phyloP scores from a whole-genome alignment of 2,329 filamentous ascomycete genomes.

The Sphaceloma murrayae region DNA sequence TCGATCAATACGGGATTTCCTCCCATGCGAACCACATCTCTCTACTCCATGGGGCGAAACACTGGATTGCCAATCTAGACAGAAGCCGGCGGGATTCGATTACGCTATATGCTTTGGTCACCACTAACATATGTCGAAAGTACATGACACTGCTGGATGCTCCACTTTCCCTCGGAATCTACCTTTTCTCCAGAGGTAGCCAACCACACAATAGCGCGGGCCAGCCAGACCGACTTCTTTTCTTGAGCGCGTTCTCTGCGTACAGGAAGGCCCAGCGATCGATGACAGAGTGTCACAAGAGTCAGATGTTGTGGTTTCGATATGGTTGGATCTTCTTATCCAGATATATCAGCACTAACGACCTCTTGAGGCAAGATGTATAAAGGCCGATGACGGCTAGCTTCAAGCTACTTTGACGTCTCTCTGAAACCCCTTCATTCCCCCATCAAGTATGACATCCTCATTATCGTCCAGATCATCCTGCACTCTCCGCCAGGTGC shows the following conservation, averaged over 20 bases:
- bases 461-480: slow-evolving; percentile 47
- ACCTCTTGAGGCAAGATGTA: slow-evolving; percentile 40
- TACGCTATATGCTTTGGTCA: slow-evolving; percentile 68
- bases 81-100: slow-evolving; percentile 58
- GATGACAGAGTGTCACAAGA: slow-evolving; percentile 77
- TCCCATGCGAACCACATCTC: slow-evolving; percentile 83
- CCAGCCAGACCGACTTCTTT: slow-evolving; percentile 14
- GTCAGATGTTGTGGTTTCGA: slow-evolving; percentile 94
- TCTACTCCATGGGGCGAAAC: slow-evolving; percentile 65
- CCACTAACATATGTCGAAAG: slow-evolving; percentile 62
- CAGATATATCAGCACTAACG: slow-evolving; percentile 86
- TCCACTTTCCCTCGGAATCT: slow-evolving; percentile 48
- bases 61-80: slow-evolving; percentile 54
- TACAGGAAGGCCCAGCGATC: slow-evolving; percentile 63
- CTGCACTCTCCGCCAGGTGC: slow-evolving; percentile 42
- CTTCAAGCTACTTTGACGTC: slow-evolving; percentile 6
- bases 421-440: slow-evolving; percentile 24
- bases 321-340: slow-evolving; percentile 84
- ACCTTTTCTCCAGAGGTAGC: no score
- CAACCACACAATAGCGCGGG: no score
- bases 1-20: slow-evolving; percentile 67
- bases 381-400: no score
- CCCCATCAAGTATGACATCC: slow-evolving; percentile 44
- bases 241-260: slow-evolving; percentile 46
- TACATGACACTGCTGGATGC: slow-evolving; percentile 66